Conservation (phyloP, 2,329 filamentous ascomycete species). For the Aureobasidium sp. region DNA sequence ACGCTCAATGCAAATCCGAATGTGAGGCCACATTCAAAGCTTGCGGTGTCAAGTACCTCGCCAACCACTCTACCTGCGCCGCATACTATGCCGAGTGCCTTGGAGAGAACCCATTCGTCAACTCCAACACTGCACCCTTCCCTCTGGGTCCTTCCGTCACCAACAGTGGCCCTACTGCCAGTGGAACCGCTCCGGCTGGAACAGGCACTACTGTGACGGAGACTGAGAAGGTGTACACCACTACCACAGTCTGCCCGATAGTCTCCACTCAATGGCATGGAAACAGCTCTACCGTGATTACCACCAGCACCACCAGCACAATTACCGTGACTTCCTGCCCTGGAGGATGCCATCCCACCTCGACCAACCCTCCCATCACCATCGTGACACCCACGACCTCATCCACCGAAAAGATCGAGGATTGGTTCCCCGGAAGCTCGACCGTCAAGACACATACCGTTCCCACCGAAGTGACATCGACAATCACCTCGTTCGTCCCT, state of each 20-base stretch:
- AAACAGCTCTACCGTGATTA: not conserved
- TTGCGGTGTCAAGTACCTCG: not conserved
- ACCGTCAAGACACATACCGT: slow-evolving; percentile 11
- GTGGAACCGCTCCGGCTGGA: not conserved
- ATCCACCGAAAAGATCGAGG: slow-evolving; percentile 8
- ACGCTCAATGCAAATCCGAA: not conserved
- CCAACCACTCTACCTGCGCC: slow-evolving; percentile 17
- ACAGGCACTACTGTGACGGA: not conserved
- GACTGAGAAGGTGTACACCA: not conserved
- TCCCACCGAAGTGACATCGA: slow-evolving; percentile 28
- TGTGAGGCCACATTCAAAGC: not conserved
- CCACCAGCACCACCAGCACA: slow-evolving; percentile 22
- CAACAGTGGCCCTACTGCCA: not conserved
- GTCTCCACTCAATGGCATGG: not conserved
- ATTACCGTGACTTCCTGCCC: slow-evolving; percentile 35
- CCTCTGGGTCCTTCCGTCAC: not conserved
- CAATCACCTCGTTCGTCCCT: slow-evolving; percentile 32
- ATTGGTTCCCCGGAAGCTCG: slow-evolving; percentile 5
- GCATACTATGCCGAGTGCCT: slow-evolving; percentile 18
- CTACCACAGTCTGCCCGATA: not conserved
- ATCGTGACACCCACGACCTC: not conserved
- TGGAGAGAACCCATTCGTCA: slow-evolving; percentile 18
- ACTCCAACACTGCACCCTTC: not conserved
- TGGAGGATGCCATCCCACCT: slow-evolving; percentile 27
- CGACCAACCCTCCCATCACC: slow-evolving; percentile 15